phyloP scores from a whole-genome alignment of 106 monocot species.

The Iris macrosiphon region DNA sequence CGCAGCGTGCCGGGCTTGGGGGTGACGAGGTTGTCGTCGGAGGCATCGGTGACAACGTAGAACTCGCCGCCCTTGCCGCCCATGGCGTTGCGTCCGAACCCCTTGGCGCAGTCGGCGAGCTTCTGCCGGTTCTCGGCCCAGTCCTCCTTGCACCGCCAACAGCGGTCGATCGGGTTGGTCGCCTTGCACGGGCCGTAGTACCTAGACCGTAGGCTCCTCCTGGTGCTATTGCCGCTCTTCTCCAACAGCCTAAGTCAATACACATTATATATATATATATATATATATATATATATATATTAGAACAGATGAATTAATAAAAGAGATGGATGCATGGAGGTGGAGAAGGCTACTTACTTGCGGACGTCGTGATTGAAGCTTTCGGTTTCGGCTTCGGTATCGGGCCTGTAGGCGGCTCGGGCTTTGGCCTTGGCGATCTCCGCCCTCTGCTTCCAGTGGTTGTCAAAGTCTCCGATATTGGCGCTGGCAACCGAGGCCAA shows the following conservation, averaged over 20 bases:
- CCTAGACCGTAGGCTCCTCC: conserved; percentile 2
- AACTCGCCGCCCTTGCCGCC: conserved; percentile 25
- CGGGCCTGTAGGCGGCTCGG: conserved; percentile 14
- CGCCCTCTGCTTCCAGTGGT: conserved; percentile 36
- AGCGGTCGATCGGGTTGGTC: conserved; percentile 68
- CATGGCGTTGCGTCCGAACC: conserved; percentile 35
- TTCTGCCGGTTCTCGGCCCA: conserved; percentile 47
- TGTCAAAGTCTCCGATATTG: conserved; percentile 25
- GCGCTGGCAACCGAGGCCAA: background rate
- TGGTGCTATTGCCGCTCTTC: conserved; percentile 24
- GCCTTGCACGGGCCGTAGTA: conserved; percentile 24
- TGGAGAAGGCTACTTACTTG: conserved; percentile 6
- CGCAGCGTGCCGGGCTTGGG: conserved; percentile 58
- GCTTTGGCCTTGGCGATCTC: conserved; percentile 11
- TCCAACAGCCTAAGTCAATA: background rate
- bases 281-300: no score
- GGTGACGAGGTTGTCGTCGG: conserved; percentile 18
- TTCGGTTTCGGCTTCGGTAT: conserved; percentile 19
- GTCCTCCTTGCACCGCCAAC: conserved; percentile 51
- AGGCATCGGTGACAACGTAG: conserved; percentile 50
- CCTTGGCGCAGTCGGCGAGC: conserved; percentile 36
- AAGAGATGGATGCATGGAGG: no score
- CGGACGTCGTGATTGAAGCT: conserved; percentile 27
- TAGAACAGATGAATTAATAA: no score
- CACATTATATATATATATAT: no score